A percentile compares a stretch with the other conserved stretches of the same genome.
Evolutionary conservation across 257 asterid species (phyloP).

Genomic region (Jacaranda copaia): DNA sequence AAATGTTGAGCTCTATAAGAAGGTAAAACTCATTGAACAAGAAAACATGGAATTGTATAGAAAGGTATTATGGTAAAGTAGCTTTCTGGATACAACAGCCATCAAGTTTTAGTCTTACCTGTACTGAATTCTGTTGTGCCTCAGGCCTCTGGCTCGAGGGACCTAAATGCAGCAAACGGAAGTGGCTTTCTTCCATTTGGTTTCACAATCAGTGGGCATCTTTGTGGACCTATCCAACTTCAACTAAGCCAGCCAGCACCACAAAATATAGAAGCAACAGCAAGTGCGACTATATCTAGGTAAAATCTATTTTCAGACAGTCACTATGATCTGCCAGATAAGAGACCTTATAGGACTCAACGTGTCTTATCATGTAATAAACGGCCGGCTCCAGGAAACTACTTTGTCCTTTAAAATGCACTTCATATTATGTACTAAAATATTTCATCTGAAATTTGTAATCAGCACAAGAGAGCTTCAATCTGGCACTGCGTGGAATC

Average conservation of each 20-base stretch:
- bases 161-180: conserved; percentile 41
- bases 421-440: background rate
- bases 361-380: background rate
- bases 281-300: conserved; percentile 52
- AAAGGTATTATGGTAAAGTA: conserved; percentile 47
- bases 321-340: too few species aligned
- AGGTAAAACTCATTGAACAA: conserved; percentile 68
- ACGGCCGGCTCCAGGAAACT: background rate
- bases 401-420: background rate
- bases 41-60: conserved; percentile 52
- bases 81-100: background rate
- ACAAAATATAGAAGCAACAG: conserved; percentile 34
- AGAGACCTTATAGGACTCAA: background rate
- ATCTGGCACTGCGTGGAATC: background rate
- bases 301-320: conserved; percentile 11
- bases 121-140: background rate
- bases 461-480: background rate
- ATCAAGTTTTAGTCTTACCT: background rate
- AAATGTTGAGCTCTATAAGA: conserved; percentile 81
- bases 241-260: conserved; percentile 66
- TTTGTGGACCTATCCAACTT: conserved; percentile 53
- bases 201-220: conserved; percentile 37
- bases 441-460: background rate
- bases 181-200: conserved; percentile 44
- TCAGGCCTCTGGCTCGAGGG: conserved; percentile 68